These are phyloP conservation scores for Cladobotryum mycophilum DNA, from an alignment of 2,329 filamentous ascomycete genomes.

Conservation along the genomic window DNA sequence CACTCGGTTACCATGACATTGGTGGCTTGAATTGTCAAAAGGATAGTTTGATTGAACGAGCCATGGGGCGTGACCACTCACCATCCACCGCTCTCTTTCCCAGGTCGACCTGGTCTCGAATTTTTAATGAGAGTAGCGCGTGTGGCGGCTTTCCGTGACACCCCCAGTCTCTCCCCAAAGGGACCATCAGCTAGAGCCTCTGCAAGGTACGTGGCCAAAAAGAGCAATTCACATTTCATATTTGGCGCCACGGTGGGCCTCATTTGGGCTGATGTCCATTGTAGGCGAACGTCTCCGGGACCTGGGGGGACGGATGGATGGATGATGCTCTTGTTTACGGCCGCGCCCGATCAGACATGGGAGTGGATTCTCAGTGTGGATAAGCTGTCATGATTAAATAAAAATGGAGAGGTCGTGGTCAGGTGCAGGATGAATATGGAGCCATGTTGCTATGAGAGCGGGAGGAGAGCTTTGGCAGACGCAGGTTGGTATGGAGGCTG, in stretches of 20 bases:
- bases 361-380: no score
- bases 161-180: slow-evolving; percentile 3
- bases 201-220: slow-evolving; percentile 9
- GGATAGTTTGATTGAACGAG: slow-evolving; percentile 1
- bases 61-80: neutral
- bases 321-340: slow-evolving; percentile 4
- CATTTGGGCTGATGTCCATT: slow-evolving; percentile 9
- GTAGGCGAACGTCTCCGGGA: slow-evolving; percentile 7
- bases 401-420: no score
- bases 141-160: slow-evolving; percentile 4
- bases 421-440: no score
- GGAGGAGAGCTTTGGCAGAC: no score
- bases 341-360: slow-evolving; percentile 2
- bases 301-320: slow-evolving; percentile 1
- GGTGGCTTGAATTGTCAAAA: neutral
- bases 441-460: no score
- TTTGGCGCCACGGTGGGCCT: slow-evolving; percentile 8
- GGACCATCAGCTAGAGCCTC: neutral
- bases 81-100: neutral
- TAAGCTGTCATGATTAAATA: no score
- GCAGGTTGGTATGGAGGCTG: no score
- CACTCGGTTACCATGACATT: neutral
- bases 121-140: slow-evolving; percentile 5
- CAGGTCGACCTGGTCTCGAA: neutral
- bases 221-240: slow-evolving; percentile 3